Conservation (phyloP, 768 basidiomycete genomes). For the Ramaria sp. region DNA sequence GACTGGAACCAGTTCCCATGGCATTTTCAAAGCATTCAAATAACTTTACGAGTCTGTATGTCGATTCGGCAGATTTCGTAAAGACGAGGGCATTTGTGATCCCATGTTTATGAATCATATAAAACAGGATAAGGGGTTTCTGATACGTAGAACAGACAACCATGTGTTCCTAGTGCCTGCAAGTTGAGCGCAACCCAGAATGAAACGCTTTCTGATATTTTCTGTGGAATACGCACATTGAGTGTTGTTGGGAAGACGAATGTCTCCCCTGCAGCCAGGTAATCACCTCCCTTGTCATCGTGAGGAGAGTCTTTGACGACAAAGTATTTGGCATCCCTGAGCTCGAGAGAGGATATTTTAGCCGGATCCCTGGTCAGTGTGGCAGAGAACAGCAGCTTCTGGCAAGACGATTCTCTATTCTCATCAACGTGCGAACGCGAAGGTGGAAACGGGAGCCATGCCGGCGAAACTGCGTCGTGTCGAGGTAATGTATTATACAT, state of each 20-base stretch:
- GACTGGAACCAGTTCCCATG: constrained; percentile 11
- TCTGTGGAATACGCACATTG: constrained; percentile 32
- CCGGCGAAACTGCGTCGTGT: constrained; percentile 54
- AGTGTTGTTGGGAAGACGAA: constrained; percentile 77
- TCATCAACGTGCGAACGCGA: constrained; percentile 46
- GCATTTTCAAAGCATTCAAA: constrained; percentile 72
- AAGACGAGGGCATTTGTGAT: constrained; percentile 78
- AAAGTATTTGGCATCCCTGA: constrained; percentile 79
- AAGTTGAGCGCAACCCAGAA: not conserved
- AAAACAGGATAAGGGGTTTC: constrained; percentile 84
- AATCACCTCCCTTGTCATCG: constrained; percentile 21
- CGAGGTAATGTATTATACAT: constrained; percentile 12
- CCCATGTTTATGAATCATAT: constrained; percentile 57
- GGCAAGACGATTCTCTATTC: constrained; percentile 55
- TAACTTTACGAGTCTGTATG: constrained; percentile 67
- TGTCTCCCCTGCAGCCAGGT: constrained; percentile 49
- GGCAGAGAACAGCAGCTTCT: constrained; percentile 93
- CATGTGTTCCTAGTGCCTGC: constrained; percentile 64
- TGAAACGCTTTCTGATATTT: not conserved
- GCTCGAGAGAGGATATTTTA: constrained; percentile 74
- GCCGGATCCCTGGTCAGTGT: constrained; percentile 91
- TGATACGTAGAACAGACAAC: constrained; percentile 62
- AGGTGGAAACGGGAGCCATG: constrained; percentile 33
- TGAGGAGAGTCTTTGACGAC: constrained; percentile 52
- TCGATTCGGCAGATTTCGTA: constrained; percentile 94